Conservation (phyloP, 441 rosid species). For the Hura crepitans region DNA sequence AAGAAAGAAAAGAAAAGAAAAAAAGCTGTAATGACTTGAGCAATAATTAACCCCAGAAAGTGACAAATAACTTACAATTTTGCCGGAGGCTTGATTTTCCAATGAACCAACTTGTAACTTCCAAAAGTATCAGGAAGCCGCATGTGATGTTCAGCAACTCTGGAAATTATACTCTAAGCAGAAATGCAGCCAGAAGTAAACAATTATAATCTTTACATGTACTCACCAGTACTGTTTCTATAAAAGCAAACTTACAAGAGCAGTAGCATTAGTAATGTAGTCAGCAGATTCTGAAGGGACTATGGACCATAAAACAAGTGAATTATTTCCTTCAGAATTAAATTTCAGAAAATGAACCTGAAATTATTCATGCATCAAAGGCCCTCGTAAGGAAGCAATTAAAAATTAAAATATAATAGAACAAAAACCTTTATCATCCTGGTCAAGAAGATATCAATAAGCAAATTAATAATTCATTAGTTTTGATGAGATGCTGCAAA, state of each 20-base stretch:
- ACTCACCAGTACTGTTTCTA: conserved; percentile 8
- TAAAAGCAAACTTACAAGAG: conserved; percentile 39
- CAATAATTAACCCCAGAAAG: not conserved
- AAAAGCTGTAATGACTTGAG: not conserved
- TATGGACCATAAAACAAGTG: conserved; percentile 50
- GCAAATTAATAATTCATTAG: conserved; percentile 1
- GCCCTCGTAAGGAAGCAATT: not conserved
- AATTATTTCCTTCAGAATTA: conserved; percentile 50
- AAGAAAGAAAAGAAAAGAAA: not conserved
- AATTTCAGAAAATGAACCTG: conserved; percentile 60
- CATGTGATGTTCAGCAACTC: conserved; percentile 54
- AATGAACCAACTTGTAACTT: conserved; percentile 49
- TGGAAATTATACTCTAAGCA: conserved; percentile 56
- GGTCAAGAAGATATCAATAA: not conserved
- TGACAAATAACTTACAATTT: conserved; percentile 34
- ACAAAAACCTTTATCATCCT: not conserved
- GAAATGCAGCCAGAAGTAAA: conserved; percentile 22
- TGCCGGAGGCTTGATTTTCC: conserved; percentile 56
- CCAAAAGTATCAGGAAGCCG: conserved; percentile 62
- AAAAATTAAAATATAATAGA: not conserved
- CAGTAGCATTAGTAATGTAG: conserved; percentile 56
- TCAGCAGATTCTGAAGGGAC: conserved; percentile 46
- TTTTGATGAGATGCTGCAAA: not conserved
- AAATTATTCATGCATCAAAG: conserved; percentile 20
- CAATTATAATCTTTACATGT: conserved; percentile 3